A percentile compares a stretch with the other conserved stretches of the same genome.
Evolutionary conservation across 2,329 filamentous ascomycete species (phyloP).

Genomic region (Cladosporium sp.): DNA sequence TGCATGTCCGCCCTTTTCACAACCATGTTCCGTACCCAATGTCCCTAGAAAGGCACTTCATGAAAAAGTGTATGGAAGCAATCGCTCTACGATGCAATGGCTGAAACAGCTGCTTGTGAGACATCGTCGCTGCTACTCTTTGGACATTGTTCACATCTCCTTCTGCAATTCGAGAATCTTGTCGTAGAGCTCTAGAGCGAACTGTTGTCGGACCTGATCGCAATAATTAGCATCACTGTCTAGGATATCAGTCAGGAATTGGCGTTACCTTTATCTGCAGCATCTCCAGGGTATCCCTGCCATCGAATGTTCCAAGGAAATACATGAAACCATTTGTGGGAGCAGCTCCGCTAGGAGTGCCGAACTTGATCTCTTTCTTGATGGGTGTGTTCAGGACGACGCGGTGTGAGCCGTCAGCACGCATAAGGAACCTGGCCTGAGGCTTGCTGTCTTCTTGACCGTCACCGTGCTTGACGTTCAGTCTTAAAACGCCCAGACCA

Average conservation of each 20-base stretch:
- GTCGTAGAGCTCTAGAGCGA: constrained; percentile 45
- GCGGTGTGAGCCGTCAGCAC: constrained; percentile 82
- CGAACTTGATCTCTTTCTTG: constrained; percentile 73
- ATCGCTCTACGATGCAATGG: background rate
- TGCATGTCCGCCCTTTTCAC: background rate
- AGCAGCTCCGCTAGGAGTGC: constrained; percentile 58
- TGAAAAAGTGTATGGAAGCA: background rate
- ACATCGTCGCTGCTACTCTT: background rate
- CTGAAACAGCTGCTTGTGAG: background rate
- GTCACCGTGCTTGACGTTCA: constrained; percentile 66
- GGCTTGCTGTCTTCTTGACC: constrained; percentile 44
- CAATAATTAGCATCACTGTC: constrained; percentile 23
- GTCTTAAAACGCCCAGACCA: constrained; percentile 75
- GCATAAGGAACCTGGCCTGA: constrained; percentile 74
- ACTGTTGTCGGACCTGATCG: constrained; percentile 38
- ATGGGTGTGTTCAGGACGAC: constrained; percentile 83
- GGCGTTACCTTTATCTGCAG: constrained; percentile 54
- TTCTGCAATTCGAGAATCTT: constrained; percentile 39
- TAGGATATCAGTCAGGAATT: constrained; percentile 33
- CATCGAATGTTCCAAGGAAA: constrained; percentile 56
- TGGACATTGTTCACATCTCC: constrained; percentile 27
- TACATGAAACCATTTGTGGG: constrained; percentile 67
- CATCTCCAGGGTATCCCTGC: constrained; percentile 46
- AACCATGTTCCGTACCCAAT: constrained; percentile 3
- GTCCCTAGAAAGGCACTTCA: background rate